Evolutionary conservation across 306 rosid species (phyloP), one percentile per base, ranked within the genome.

Genomic region (Vigna radiata): DNA sequence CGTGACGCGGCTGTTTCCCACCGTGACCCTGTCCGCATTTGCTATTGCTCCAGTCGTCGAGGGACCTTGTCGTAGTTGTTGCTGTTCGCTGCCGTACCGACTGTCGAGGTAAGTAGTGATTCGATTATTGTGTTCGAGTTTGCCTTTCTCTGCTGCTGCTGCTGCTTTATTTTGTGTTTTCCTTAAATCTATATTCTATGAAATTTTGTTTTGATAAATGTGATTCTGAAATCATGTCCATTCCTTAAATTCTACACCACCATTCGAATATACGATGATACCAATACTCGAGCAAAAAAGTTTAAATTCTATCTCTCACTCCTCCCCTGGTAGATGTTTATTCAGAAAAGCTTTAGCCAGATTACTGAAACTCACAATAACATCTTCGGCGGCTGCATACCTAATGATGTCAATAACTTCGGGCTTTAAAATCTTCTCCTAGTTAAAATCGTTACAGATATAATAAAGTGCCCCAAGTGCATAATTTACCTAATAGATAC

Each of bases 391-490:
- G 6, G 83, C 91, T 53, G 98, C 98, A 73, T 91, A 94, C 84
- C 95, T 80, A 80, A 90, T 91, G 72, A 89, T 59, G 72, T 90
- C 92, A 31, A 94, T 60, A 69, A 94, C 95, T 87, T 89, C 98
- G n/a, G 95, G 91, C 84, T 89, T 94, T 77, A 91, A 73, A 82
- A 91, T 70, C 82, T 91, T 93, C 65, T 82, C 86, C 81, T 75
- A 87, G 77, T 82, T 90, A 59, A 89, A 85, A 39, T 83, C 79
- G 21, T 90, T 79, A 82, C 96, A 89, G 61, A 91, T 82, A 69
- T 86, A 91, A 84, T 89, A 94, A 33, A 94, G 85, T 15, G 93
- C 86, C 8, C 92, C 98, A 12, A 91, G 91, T 75, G 95, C 95
- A 66, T 80, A 91, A 69, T 91, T 94, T 78, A 92, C 98, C 97